A percentile compares a stretch with the other conserved stretches of the same genome.
Evolutionary conservation across 179 eudicot species (phyloP).

Genomic region (Beta lomatogona): DNA sequence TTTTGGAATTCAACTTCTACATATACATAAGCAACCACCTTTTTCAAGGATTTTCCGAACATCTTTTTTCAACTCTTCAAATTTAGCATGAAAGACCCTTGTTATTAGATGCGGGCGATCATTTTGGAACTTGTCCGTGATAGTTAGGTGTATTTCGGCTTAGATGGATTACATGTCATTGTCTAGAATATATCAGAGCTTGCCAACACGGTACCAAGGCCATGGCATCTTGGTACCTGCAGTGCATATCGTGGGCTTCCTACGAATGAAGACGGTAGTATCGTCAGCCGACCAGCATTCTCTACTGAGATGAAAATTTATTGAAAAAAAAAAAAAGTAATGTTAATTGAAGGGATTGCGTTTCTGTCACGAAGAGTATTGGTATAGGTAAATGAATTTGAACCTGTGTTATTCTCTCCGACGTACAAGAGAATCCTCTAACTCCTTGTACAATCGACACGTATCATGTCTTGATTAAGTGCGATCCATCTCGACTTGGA

Average conservation of each 20-base stretch:
- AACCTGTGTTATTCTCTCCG: neutral
- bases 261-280: neutral
- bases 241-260: neutral
- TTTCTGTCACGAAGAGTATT: no score
- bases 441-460: neutral
- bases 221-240: neutral
- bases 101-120: no score
- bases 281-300: neutral
- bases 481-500: neutral
- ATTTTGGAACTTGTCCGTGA: neutral
- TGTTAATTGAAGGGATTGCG: neutral
- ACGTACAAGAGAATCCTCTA: neutral
- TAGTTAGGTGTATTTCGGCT: neutral
- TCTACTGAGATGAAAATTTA: neutral
- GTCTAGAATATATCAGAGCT: neutral
- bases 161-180: neutral
- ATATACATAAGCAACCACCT: neutral
- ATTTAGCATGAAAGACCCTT: slow-evolving; percentile 3
- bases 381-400: no score
- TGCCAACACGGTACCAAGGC: neutral
- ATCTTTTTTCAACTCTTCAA: neutral
- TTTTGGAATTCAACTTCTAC: slow-evolving; percentile 4
- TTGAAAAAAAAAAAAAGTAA: no score
- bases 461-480: neutral
- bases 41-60: neutral